Base-by-base conservation (phyloP, 495 filamentous ascomycete species). In the Aspergillus sparsus region DNA sequence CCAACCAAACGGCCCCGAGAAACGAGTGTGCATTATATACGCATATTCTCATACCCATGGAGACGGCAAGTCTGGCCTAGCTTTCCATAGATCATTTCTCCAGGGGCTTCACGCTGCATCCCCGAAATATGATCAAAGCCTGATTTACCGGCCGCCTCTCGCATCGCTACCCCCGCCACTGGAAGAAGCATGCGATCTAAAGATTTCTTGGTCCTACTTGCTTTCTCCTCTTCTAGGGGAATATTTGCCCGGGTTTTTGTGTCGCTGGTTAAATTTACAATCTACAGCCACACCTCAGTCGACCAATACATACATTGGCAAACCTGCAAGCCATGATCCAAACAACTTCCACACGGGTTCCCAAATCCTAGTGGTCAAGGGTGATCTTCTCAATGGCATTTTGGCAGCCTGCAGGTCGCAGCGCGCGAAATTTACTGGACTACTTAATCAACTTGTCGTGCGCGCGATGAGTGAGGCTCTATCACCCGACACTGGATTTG, bases 21-120 rank as follows among this genome's bases (percentile, higher is more conserved):
- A 56, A 37, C 42, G 63, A 7, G 34, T 54, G 6, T 66, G 58
- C 18, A 55, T 66, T 10, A 11, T 61, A 0, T 66, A 49, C 46
- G 61, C 58, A 3, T 66, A 63, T 37, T 66, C 64, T 0, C 64
- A 66, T 45, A 35, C 64, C 1, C 64, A 63, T 35, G 64, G 64
- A 3, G 64, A 66, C 27, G 64, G 61, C 21, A 57, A 44, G 41
- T 63, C 61, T 10, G 64, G 57, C 7, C 35, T 66, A 2, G 57
- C 53, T 34, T 66, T 66, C 13, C 64, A 66, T 36, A 37, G 51
- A 21, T 35, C 64, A 10, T 66, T 66, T 35, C 49, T 66, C 3
- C 49, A 66, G 27, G 61, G 57, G n/a, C 53, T 63, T 7, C 45
- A 52, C 9, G 33, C 11, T 15, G 34, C 35, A 13, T n/a, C 34